Percentiles rank a stretch among this genome's conserved stretches.
Evolutionary conservation across 2,329 filamentous ascomycete species (phyloP).

Genomic region (Passalora sequoiae): DNA sequence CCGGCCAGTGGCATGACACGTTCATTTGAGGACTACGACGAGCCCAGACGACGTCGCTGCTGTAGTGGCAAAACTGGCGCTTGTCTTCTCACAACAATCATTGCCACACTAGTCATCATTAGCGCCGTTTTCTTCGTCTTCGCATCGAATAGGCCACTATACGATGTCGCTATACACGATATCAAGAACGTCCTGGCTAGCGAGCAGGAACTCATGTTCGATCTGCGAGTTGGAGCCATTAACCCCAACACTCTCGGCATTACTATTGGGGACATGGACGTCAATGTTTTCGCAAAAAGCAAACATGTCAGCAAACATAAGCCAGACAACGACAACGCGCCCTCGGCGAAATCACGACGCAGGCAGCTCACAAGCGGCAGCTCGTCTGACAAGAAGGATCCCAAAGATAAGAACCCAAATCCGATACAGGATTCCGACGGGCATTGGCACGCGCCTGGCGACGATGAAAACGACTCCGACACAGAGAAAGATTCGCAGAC

Average conservation of each 20-base stretch:
- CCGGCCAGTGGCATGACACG: constrained; percentile 53
- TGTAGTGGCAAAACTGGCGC: constrained; percentile 66
- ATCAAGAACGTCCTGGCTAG: constrained; percentile 89
- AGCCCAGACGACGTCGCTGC: constrained; percentile 19
- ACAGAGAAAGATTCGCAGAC: constrained; percentile 64
- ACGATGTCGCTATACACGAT: constrained; percentile 69
- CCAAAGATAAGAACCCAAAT: constrained; percentile 12
- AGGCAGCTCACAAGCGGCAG: not conserved
- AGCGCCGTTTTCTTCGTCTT: constrained; percentile 84
- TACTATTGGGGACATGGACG: constrained; percentile 76
- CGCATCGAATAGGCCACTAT: constrained; percentile 81
- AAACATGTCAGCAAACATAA: constrained; percentile 63
- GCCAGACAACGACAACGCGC: constrained; percentile 1
- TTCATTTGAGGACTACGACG: constrained; percentile 25
- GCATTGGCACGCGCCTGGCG: constrained; percentile 25
- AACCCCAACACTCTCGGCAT: constrained; percentile 93
- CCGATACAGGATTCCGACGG: constrained; percentile 23
- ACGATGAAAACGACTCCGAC: constrained; percentile 45
- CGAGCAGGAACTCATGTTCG: constrained; percentile 91
- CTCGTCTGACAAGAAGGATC: not conserved
- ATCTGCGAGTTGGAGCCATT: constrained; percentile 77
- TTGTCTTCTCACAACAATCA: constrained; percentile 75
- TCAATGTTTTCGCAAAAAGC: constrained; percentile 92
- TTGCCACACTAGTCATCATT: constrained; percentile 76
- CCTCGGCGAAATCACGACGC: not conserved